These are phyloP conservation scores for Collybia nuda DNA, from an alignment of 768 basidiomycete genomes.

Conservation along the genomic window DNA sequence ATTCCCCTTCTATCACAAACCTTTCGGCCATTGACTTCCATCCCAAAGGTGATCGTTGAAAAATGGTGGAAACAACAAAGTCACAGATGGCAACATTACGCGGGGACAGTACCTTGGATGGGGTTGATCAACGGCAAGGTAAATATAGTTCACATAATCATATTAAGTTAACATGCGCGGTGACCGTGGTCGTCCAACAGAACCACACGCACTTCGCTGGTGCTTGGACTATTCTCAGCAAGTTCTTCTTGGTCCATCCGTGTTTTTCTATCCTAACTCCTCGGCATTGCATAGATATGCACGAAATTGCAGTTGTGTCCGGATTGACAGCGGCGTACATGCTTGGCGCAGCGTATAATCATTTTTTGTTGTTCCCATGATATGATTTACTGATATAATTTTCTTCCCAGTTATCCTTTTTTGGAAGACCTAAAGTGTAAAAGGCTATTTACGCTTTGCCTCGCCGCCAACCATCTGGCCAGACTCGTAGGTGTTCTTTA, in stretches of 20 bases:
- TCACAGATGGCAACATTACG: slow-evolving; percentile 48
- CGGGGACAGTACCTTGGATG: slow-evolving; percentile 36
- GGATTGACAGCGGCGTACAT: slow-evolving; percentile 37
- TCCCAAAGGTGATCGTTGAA: slow-evolving; percentile 31
- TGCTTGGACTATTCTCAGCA: slow-evolving; percentile 36
- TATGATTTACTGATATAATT: neutral
- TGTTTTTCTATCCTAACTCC: neutral
- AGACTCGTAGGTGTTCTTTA: slow-evolving; percentile 10
- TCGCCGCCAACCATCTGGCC: slow-evolving; percentile 25
- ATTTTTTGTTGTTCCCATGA: neutral
- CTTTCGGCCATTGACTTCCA: neutral
- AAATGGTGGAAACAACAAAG: slow-evolving; percentile 58
- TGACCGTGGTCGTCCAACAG: slow-evolving; percentile 5
- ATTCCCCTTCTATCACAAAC: no score
- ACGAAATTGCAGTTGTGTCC: slow-evolving; percentile 38
- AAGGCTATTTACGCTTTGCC: slow-evolving; percentile 24
- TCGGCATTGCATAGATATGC: slow-evolving; percentile 26
- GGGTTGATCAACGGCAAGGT: slow-evolving; percentile 34
- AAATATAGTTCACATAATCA: neutral
- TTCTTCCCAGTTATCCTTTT: slow-evolving; percentile 27
- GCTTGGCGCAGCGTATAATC: slow-evolving; percentile 31
- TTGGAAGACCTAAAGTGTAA: slow-evolving; percentile 27
- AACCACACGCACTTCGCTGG: slow-evolving; percentile 34
- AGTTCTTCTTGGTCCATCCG: neutral
- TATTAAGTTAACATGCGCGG: neutral